Evolutionary conservation across 768 basidiomycete species (phyloP), one percentile per base, ranked within the genome.

Genomic region (Sarcomyxa edulis): DNA sequence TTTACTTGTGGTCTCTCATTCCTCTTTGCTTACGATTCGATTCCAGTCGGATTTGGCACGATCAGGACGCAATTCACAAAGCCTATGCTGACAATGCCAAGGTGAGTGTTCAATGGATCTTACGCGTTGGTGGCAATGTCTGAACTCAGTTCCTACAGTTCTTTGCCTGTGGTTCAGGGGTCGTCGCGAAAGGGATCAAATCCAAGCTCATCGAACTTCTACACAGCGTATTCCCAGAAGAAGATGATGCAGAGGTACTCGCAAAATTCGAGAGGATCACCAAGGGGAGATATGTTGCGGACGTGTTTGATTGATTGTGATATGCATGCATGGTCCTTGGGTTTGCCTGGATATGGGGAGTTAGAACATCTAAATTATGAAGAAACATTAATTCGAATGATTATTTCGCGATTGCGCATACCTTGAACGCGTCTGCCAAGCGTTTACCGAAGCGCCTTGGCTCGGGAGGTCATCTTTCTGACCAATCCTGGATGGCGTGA

Each of bases 291-390:
- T 70, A 65, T 45, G 67, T 68, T 2, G 66, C 67, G 2, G 70
- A 71, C 45, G 60, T 71, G 18, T 72, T 70, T 39, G 67, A 68
- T 16, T 72, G 48, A 52, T n/a, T n/a, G n/a, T n/a, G n/a, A n/a
- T n/a, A n/a, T n/a, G n/a, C n/a, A n/a, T n/a, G n/a, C n/a, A n/a
- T n/a, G n/a, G n/a, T n/a, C n/a, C n/a, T n/a, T n/a, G n/a, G n/a
- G n/a, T n/a, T n/a, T n/a, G n/a, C n/a, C n/a, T n/a, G n/a, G n/a
- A n/a, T n/a, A n/a, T n/a, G n/a, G n/a, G n/a, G n/a, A n/a, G n/a
- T n/a, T n/a, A n/a, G n/a, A n/a, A n/a, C n/a, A n/a, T n/a, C n/a
- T n/a, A n/a, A n/a, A n/a, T n/a, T n/a, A n/a, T n/a, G n/a, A n/a
- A n/a, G n/a, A n/a, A n/a, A n/a, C n/a, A n/a, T n/a, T n/a, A n/a